A percentile compares a stretch with the other conserved stretches of the same genome.
Evolutionary conservation across 192 early-diverging fungal species (phyloP).

Genomic region (Linnemannia schmuckeri): DNA sequence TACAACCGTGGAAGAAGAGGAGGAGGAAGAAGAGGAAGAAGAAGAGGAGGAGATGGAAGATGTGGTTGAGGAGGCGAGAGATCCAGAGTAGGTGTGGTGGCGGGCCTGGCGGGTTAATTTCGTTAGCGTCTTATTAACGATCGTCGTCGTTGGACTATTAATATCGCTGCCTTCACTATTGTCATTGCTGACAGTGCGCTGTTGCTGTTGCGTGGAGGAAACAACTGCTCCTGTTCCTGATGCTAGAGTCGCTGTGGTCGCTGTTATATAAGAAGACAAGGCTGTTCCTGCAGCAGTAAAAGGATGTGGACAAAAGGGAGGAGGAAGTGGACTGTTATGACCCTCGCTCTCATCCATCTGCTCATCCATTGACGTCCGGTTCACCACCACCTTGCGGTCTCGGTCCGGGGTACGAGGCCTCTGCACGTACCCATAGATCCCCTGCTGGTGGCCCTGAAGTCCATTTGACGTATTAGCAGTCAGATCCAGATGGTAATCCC

Average conservation of each 20-base stretch:
- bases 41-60: not conserved
- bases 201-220: not conserved
- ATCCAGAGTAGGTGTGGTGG: constrained; percentile 18
- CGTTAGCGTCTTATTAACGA: constrained; percentile 20
- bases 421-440: not conserved
- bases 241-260: not conserved
- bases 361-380: not conserved
- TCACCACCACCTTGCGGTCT: not conserved
- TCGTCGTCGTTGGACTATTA: not conserved
- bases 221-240: not conserved
- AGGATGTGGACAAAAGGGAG: not conserved
- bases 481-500: not conserved
- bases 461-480: not conserved
- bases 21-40: not conserved
- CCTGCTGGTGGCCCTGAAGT: not conserved
- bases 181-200: not conserved
- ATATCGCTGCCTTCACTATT: not conserved
- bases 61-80: constrained; percentile 12
- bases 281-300: no score
- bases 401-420: no score
- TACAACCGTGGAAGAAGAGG: not conserved
- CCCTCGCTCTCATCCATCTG: not conserved
- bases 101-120: not conserved
- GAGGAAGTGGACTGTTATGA: not conserved
- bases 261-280: not conserved